A percentile compares a stretch with the other conserved stretches of the same genome.
Conservation (phyloP, 2,329 filamentous ascomycete species). For the Sclerotinia sclerotiorum region DNA sequence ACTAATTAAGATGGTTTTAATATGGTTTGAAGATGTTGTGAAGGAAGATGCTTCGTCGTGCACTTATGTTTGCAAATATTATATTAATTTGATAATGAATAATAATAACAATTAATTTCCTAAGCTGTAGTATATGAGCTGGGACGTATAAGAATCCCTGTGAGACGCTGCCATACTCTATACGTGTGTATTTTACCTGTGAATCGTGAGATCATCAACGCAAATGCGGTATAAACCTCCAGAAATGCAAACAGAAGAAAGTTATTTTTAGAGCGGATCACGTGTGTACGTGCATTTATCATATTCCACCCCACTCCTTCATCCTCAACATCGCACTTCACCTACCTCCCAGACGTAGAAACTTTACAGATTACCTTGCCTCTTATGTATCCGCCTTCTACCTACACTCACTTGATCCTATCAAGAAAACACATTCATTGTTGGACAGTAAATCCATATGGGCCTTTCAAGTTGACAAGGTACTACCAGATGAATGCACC, state of each 20-base stretch:
- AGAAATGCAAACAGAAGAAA: not conserved
- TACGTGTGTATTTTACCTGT: not conserved
- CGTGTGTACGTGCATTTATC: not conserved
- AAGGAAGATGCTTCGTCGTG: not conserved
- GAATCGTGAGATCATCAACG: not conserved
- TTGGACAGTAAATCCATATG: not conserved
- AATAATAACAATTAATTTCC: constrained; percentile 8
- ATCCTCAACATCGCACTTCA: not conserved
- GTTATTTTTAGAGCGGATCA: not conserved
- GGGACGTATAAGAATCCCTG: no score
- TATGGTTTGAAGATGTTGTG: not conserved
- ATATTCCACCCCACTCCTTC: no score
- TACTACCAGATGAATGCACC: not conserved
- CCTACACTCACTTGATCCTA: not conserved
- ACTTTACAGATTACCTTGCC: not conserved
- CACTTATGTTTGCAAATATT: no score
- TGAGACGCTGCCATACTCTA: not conserved
- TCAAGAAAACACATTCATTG: no score
- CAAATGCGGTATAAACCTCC: not conserved
- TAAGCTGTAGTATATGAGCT: not conserved
- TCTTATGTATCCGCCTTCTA: not conserved
- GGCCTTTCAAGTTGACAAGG: not conserved
- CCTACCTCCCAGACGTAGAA: not conserved
- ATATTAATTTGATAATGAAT: not conserved
- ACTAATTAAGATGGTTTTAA: no score